Conservation (phyloP, 164 flowering plant genomes). For the Aristolochia contorta region DNA sequence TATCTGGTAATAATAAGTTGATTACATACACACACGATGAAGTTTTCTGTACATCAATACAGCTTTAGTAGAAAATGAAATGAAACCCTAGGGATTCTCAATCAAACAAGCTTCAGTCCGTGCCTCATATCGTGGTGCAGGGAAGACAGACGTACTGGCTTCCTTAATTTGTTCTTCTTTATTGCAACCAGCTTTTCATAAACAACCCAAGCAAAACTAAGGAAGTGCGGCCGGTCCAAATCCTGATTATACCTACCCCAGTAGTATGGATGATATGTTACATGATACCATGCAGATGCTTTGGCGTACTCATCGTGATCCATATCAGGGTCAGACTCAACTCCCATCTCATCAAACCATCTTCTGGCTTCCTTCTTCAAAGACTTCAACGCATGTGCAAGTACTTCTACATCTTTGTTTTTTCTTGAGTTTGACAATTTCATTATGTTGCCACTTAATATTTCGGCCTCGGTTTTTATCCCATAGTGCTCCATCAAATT, state of each 20-base stretch:
- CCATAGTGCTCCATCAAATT: slow-evolving; percentile 70
- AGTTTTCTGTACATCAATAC: no score
- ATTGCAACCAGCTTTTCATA: slow-evolving; percentile 57
- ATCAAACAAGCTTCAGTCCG: no score
- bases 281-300: slow-evolving; percentile 91
- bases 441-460: slow-evolving; percentile 57
- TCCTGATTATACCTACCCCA: slow-evolving; percentile 54
- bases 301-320: slow-evolving; percentile 36
- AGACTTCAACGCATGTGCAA: slow-evolving; percentile 46
- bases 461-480: slow-evolving; percentile 65
- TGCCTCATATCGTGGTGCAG: no score
- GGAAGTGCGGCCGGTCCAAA: slow-evolving; percentile 41
- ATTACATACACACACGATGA: no score
- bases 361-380: slow-evolving; percentile 61
- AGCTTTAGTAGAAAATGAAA: no score
- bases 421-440: slow-evolving; percentile 36
- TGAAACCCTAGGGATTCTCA: no score
- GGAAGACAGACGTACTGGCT: not conserved
- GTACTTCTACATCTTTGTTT: slow-evolving; percentile 49
- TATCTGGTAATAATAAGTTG: no score
- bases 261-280: slow-evolving; percentile 59
- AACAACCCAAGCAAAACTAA: slow-evolving; percentile 89
- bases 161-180: slow-evolving; percentile 20
- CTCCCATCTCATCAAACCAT: slow-evolving; percentile 40
- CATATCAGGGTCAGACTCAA: slow-evolving; percentile 8